These are phyloP conservation scores for Rubus parviflorus DNA, from an alignment of 306 rosid species.

Conservation along the genomic window DNA sequence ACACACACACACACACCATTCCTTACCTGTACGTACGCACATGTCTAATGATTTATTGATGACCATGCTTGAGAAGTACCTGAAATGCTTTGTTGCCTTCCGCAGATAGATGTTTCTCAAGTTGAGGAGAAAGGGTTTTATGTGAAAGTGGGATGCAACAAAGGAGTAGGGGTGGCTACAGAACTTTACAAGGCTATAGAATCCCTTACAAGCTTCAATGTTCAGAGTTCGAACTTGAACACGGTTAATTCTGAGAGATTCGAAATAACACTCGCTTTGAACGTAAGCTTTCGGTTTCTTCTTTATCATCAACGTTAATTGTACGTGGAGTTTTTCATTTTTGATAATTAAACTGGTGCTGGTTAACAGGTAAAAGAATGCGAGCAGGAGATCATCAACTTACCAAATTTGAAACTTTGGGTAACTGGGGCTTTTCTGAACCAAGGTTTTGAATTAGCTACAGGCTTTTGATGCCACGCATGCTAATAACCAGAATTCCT, in stretches of 20 bases:
- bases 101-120: conserved; percentile 75
- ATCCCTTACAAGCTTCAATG: conserved; percentile 59
- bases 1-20: not conserved
- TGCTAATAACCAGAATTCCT: no score
- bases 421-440: conserved; percentile 78
- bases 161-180: conserved; percentile 61
- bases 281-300: conserved; percentile 36
- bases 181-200: conserved; percentile 74
- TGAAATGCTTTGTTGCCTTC: not conserved
- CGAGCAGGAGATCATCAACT: conserved; percentile 55
- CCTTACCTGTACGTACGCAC: not conserved
- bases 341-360: not conserved
- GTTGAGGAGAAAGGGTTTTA: conserved; percentile 82
- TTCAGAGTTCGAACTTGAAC: conserved; percentile 71
- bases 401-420: conserved; percentile 88
- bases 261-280: conserved; percentile 60
- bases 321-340: not conserved
- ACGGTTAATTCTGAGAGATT: conserved; percentile 50
- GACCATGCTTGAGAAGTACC: no score
- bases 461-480: not conserved
- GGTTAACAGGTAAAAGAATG: conserved; percentile 56
- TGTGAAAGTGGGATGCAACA: conserved; percentile 61
- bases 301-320: not conserved
- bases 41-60: not conserved
- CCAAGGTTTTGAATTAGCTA: conserved; percentile 66